These are phyloP conservation scores for Cnidoscolus chayamansa DNA, from an alignment of 441 rosid genomes.

Conservation along the genomic window DNA sequence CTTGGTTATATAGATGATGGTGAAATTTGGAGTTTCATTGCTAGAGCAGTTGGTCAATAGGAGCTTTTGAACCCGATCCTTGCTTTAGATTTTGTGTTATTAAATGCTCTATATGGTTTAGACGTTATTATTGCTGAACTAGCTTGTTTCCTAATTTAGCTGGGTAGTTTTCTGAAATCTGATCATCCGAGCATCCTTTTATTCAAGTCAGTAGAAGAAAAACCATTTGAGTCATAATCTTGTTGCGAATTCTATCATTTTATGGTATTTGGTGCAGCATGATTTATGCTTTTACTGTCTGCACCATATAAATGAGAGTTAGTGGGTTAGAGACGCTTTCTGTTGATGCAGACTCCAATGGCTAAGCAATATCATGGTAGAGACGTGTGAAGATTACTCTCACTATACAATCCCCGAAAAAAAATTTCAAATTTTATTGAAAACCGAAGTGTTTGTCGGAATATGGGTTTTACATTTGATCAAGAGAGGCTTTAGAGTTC, in stretches of 20 bases:
- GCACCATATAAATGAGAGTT: too few relatives aligned
- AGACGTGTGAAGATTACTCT: too few relatives aligned
- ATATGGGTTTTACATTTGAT: too few relatives aligned
- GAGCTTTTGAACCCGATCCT: not conserved
- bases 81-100: conserved; percentile 5
- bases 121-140: conserved; percentile 7
- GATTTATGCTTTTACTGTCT: not conserved
- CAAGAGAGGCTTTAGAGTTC: too few relatives aligned
- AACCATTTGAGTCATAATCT: conserved; percentile 1
- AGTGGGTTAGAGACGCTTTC: too few relatives aligned
- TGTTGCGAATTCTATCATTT: not conserved
- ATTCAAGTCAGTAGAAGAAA: not conserved
- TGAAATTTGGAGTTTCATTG: not conserved
- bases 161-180: not conserved
- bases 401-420: too few relatives aligned
- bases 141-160: not conserved
- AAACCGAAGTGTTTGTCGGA: too few relatives aligned
- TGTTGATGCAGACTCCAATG: too few relatives aligned
- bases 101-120: not conserved
- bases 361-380: too few relatives aligned
- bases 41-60: not conserved
- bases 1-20: not conserved
- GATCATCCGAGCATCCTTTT: not conserved
- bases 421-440: too few relatives aligned
- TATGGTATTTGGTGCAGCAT: not conserved